Evolutionary conservation across 192 early-diverging fungal genomes (phyloP).

Genomic region (Coemansia sp.): DNA sequence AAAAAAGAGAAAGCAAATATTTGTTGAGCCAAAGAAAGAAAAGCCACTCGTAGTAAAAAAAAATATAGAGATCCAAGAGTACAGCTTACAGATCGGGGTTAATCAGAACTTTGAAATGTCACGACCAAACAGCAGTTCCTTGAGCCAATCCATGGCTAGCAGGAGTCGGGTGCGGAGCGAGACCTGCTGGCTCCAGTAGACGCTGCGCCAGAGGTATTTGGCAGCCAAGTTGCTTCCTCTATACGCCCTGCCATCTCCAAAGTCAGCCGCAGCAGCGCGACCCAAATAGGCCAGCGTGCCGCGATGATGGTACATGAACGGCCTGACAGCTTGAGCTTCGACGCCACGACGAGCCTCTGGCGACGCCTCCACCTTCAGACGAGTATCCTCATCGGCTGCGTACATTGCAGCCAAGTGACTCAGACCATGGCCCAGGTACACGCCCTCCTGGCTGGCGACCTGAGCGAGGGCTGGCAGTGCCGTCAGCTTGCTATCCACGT

Average conservation of each 20-base stretch:
- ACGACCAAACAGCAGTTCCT: constrained; percentile 86
- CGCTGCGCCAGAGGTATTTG: constrained; percentile 57
- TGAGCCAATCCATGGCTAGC: constrained; percentile 89
- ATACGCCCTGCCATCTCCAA: constrained; percentile 50
- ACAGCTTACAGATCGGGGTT: not conserved
- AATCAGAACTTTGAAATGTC: constrained; percentile 67
- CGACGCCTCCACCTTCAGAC: not conserved
- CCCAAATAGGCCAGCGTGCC: constrained; percentile 74
- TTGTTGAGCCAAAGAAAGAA: not conserved
- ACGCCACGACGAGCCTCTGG: constrained; percentile 13
- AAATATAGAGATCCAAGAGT: not conserved
- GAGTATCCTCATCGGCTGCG: not conserved
- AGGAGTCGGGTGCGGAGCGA: constrained; percentile 78
- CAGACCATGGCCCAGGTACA: constrained; percentile 77
- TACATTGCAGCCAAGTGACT: constrained; percentile 29
- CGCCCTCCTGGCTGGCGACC: constrained; percentile 86
- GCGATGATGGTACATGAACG: constrained; percentile 69
- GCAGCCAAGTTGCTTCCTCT: constrained; percentile 53
- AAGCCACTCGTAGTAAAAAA: constrained; percentile 3
- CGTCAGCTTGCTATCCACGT: constrained; percentile 59
- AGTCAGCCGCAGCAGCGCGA: constrained; percentile 53
- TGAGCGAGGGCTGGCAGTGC: constrained; percentile 87
- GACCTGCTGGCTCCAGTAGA: constrained; percentile 59
- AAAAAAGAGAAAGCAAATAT: constrained; percentile 8
- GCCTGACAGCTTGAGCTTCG: constrained; percentile 35